A percentile compares a stretch with the other conserved stretches of the same genome.
Conservation (phyloP, 441 rosid genomes). For the Croton setiger region DNA sequence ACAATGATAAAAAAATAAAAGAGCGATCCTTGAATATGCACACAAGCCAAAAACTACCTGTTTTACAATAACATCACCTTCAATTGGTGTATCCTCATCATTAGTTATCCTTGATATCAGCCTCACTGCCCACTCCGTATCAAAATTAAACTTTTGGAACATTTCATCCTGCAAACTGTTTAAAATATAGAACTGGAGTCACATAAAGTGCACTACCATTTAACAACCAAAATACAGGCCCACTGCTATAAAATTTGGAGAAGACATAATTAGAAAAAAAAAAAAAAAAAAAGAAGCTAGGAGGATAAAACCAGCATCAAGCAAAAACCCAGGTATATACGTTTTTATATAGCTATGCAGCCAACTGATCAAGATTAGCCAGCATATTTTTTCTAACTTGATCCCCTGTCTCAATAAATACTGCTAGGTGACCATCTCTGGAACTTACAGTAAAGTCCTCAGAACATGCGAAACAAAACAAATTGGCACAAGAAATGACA, state of each 20-base stretch:
- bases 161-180: constrained; percentile 98
- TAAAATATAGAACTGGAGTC: constrained; percentile 15
- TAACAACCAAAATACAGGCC: neutral
- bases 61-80: constrained; percentile 76
- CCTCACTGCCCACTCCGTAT: constrained; percentile 92
- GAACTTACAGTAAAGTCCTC: neutral
- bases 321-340: neutral
- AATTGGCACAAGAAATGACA: neutral
- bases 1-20: constrained; percentile 1
- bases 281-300: neutral
- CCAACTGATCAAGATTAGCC: neutral
- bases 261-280: neutral
- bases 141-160: constrained; percentile 95
- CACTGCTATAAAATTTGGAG: neutral
- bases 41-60: constrained; percentile 49
- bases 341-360: neutral
- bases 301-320: constrained; percentile 1
- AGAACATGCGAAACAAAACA: neutral
- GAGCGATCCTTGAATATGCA: constrained; percentile 1
- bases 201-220: constrained; percentile 1
- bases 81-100: constrained; percentile 86
- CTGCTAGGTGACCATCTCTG: neutral
- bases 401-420: neutral
- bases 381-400: neutral
- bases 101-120: constrained; percentile 82